Conservation (phyloP, 2,329 filamentous ascomycete genomes). For the Ilyonectria mors-panacis region DNA sequence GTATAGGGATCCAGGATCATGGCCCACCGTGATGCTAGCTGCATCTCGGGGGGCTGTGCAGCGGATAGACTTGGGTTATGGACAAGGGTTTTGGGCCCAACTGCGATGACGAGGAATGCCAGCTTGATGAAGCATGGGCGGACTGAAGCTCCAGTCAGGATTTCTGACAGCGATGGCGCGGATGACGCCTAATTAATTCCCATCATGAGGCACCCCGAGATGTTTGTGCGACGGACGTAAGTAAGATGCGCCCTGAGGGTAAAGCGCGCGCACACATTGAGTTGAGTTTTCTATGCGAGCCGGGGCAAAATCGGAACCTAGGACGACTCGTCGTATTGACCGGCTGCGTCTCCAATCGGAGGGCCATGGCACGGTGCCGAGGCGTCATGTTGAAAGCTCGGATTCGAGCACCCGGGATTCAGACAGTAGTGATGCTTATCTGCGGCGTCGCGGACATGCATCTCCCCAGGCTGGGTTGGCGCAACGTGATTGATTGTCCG, state of each 20-base stretch:
- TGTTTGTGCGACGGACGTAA: neutral
- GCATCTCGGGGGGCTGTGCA: conserved; percentile 50
- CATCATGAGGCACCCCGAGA: conserved; percentile 30
- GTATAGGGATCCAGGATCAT: conserved; percentile 39
- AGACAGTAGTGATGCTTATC: conserved; percentile 37
- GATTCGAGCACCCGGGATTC: conserved; percentile 13
- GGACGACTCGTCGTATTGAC: conserved; percentile 17
- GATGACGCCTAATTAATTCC: conserved; percentile 34
- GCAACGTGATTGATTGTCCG: conserved; percentile 28
- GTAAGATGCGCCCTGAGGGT: conserved; percentile 18
- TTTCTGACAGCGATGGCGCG: conserved; percentile 30
- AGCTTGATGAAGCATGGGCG: conserved; percentile 34
- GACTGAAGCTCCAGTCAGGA: conserved; percentile 26
- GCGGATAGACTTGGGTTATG: conserved; percentile 42
- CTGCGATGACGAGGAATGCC: conserved; percentile 36
- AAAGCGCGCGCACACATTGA: conserved; percentile 14
- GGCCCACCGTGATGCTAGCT: conserved; percentile 44
- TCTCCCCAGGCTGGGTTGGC: conserved; percentile 34
- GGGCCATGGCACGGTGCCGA: conserved; percentile 16
- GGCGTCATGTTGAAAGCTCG: conserved; percentile 17
- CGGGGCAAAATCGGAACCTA: conserved; percentile 4
- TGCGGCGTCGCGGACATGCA: conserved; percentile 38
- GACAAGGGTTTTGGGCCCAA: conserved; percentile 41
- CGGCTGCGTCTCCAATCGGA: conserved; percentile 24
- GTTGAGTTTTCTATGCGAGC: conserved; percentile 7